phyloP scores from a whole-genome alignment of 2,329 filamentous ascomycete species.

The Rutstroemia sp. region DNA sequence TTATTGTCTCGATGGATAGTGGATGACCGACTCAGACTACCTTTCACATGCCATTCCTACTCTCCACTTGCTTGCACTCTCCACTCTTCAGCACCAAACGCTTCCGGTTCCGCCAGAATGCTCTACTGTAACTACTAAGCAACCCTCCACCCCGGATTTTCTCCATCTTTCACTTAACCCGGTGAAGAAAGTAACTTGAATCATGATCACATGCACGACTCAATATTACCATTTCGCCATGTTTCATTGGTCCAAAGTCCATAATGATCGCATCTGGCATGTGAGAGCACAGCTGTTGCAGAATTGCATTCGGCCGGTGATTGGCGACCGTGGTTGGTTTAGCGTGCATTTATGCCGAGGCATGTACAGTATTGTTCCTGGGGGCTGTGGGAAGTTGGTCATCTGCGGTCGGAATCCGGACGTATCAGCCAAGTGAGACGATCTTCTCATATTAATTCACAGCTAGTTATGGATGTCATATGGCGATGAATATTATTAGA shows the following conservation, averaged over 20 bases:
- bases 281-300: neutral
- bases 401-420: too few species aligned
- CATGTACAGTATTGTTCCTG: neutral
- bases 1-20: neutral
- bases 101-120: too few species aligned
- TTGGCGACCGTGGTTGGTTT: too few species aligned
- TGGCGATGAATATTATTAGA: too few species aligned
- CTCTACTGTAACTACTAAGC: neutral
- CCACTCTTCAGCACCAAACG: neutral
- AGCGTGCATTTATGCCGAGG: neutral
- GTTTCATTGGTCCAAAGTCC: neutral
- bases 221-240: neutral
- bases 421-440: too few species aligned
- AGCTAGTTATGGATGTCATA: too few species aligned
- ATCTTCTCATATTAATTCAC: too few species aligned
- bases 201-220: neutral
- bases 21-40: neutral
- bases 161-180: slow-evolving; percentile 1
- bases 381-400: too few species aligned
- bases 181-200: too few species aligned
- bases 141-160: slow-evolving; percentile 3
- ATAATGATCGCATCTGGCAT: neutral
- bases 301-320: neutral
- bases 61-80: neutral
- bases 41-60: slow-evolving; percentile 8